Percentiles rank a stretch among this genome's conserved stretches.
Evolutionary conservation across 2,329 filamentous ascomycete species (phyloP).

Genomic region (Metarhizium guizhouense): DNA sequence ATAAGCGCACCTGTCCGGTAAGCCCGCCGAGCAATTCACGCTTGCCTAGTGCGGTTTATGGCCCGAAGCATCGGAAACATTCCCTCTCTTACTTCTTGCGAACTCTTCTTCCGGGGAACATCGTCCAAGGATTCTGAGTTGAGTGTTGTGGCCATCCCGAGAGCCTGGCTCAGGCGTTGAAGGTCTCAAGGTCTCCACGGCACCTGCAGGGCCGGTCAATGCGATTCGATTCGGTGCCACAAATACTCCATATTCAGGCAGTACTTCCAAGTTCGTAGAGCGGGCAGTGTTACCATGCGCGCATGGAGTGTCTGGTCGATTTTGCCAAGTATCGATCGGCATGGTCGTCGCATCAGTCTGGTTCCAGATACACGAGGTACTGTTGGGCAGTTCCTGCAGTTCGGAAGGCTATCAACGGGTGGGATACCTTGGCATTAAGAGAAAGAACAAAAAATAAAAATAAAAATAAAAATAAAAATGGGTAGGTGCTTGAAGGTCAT

Average conservation of each 20-base stretch:
- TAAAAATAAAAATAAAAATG: not conserved
- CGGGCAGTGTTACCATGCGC: too few relatives aligned
- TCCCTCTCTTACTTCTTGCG: not conserved
- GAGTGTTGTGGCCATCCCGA: not conserved
- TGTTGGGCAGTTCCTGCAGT: not conserved
- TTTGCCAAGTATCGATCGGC: too few relatives aligned
- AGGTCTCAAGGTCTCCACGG: not conserved
- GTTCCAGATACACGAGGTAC: not conserved
- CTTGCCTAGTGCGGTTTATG: not conserved
- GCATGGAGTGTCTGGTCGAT: too few relatives aligned
- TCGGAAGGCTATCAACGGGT: not conserved
- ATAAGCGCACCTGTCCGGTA: too few relatives aligned
- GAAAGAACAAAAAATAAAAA: not conserved
- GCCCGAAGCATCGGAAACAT: not conserved
- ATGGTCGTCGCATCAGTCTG: not conserved
- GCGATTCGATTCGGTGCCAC: not conserved
- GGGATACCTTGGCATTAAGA: not conserved
- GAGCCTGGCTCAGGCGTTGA: not conserved
- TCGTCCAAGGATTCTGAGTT: not conserved
- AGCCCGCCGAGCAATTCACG: too few relatives aligned
- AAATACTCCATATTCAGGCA: too few relatives aligned
- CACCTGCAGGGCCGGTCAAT: not conserved
- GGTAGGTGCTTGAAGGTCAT: too few relatives aligned
- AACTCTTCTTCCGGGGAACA: too few relatives aligned
- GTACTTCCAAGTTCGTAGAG: too few relatives aligned